Conservation (phyloP, 257 asterid genomes). For the Fraxinus anomala region DNA sequence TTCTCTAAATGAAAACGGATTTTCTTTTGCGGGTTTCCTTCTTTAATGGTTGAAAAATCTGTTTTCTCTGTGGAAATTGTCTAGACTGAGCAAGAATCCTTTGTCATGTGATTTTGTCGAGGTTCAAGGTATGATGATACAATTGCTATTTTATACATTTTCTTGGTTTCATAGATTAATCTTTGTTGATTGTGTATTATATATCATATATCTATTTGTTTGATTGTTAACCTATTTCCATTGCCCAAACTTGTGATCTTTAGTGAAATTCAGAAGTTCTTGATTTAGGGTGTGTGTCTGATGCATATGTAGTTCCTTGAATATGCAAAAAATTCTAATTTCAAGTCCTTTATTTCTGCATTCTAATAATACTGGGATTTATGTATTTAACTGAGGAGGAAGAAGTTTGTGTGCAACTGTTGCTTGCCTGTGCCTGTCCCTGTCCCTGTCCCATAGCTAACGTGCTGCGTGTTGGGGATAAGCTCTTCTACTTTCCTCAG, state of each 20-base stretch:
- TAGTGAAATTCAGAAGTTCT: too few relatives aligned
- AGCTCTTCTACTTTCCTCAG: constrained; percentile 1
- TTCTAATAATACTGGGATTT: background rate
- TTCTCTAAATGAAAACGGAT: too few relatives aligned
- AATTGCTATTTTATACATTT: background rate
- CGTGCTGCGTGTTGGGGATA: background rate
- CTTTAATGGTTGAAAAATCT: background rate
- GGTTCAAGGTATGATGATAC: too few relatives aligned
- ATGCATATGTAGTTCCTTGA: background rate
- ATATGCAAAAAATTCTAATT: background rate
- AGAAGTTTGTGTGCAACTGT: background rate
- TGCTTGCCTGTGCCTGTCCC: background rate
- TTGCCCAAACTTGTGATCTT: too few relatives aligned
- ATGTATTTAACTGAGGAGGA: background rate
- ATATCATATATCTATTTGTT: too few relatives aligned
- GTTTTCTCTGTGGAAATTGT: background rate
- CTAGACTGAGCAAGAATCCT: too few relatives aligned
- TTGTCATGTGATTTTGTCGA: background rate
- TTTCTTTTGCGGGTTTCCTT: background rate
- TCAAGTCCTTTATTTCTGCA: background rate
- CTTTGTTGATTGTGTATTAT: too few relatives aligned
- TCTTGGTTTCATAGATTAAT: background rate
- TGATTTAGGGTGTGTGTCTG: too few relatives aligned
- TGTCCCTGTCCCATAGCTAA: background rate
- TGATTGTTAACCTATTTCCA: too few relatives aligned